These are phyloP conservation scores for Rhododendron vialii DNA, from an alignment of 148 eudicot genomes.

Conservation along the genomic window DNA sequence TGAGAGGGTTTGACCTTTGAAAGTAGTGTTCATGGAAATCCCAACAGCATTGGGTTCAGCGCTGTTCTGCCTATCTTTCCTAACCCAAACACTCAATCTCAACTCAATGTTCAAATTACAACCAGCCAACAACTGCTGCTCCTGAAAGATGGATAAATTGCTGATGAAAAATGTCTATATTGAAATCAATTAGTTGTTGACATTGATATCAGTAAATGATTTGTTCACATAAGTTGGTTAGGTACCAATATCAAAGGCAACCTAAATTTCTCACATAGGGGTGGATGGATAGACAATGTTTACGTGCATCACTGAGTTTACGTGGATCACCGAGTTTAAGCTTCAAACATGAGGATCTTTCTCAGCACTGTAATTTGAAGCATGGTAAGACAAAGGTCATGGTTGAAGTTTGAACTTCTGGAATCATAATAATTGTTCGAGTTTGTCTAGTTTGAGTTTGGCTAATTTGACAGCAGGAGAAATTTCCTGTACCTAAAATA, in stretches of 20 bases:
- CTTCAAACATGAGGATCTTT: slow-evolving; percentile 4
- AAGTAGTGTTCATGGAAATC: background rate
- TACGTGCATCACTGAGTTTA: background rate
- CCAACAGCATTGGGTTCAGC: no score
- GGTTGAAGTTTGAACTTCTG: no score
- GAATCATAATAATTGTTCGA: background rate
- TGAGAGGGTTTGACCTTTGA: background rate
- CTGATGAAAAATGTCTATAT: background rate
- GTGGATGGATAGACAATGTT: background rate
- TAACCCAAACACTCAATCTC: background rate
- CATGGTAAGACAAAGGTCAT: background rate
- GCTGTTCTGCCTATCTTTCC: background rate
- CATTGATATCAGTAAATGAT: background rate
- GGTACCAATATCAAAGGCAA: background rate
- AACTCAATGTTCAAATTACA: background rate
- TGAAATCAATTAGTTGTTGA: background rate
- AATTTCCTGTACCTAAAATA: background rate
- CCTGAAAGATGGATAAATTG: background rate
- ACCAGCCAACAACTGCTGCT: background rate
- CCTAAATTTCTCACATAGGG: background rate
- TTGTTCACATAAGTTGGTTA: background rate
- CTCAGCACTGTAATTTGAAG: background rate
- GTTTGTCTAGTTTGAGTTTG: background rate
- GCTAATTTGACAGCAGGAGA: background rate
- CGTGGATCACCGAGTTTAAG: background rate